Evolutionary conservation across 2,329 filamentous ascomycete species (phyloP), one percentile per base, ranked within the genome.

Genomic region (Diplodia intermedia): DNA sequence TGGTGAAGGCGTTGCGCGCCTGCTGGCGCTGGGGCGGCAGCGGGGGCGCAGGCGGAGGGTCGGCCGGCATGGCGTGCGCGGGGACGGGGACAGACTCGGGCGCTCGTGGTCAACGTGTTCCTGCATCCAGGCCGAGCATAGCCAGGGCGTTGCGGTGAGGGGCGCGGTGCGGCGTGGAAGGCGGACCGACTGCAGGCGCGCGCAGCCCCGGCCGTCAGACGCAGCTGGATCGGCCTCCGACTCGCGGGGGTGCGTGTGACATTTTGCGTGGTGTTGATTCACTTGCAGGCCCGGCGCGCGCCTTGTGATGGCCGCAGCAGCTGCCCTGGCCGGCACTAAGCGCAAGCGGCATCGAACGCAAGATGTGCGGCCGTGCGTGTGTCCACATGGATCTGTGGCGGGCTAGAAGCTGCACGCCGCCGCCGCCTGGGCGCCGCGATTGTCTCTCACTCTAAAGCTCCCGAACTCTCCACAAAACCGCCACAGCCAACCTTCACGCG

Each of bases 1-100:
- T 81, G 71, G 84, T 83, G 73, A 81, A 79, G 72, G 79, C 80
- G 57, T 77, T 79, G 69, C 66, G 57, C 38, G 54, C 54, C 54
- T 56, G 54, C 54, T 20, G 31, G 55, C 65, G 69, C 71, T 75
- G 78, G 61, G 76, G 77, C 56, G 78, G 77, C 62, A 76, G 75
- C 63, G 77, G 77, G 29, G 78, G 78, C 60, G 78, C 73, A 53
- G 76, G 72, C 73, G 60, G 54, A 67, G 69, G 69, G 68, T 75
- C 74, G 57, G 72, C 71, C 73, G 74, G 74, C 70, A 70, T 70
- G 57, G 67, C 57, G 62, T 23, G 33, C 29, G 55, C 55, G 33
- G 33, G 31, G 31, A 33, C 31, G 31, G 31, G 31, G 31, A 33
- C 31, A 9, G 31, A 15, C 50, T 53, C 20, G 40, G 55, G 23